phyloP scores from a whole-genome alignment of 108 stramenopile species.

The Cyclotella distinguenda region DNA sequence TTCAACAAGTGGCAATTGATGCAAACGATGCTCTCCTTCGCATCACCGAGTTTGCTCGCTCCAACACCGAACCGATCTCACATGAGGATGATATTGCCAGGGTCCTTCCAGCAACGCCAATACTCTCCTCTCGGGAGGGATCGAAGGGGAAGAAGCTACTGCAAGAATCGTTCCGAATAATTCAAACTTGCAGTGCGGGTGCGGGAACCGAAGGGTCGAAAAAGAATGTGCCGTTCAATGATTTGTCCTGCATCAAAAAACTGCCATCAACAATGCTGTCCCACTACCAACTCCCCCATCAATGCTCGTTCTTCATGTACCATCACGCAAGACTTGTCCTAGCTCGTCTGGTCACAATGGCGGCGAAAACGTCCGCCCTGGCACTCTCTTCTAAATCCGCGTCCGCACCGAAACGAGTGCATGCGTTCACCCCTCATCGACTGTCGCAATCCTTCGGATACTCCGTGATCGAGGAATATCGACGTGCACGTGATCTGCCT shows the following conservation, averaged over 20 bases:
- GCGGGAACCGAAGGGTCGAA: background rate
- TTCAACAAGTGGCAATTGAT: conserved; percentile 24
- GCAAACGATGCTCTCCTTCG: conserved; percentile 27
- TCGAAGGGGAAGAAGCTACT: conserved; percentile 8
- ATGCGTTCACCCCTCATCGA: conserved; percentile 27
- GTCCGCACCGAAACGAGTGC: conserved; percentile 20
- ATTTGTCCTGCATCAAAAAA: conserved; percentile 1
- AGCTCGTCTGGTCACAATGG: conserved; percentile 21
- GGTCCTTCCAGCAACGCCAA: conserved; percentile 29
- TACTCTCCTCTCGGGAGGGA: conserved; percentile 14
- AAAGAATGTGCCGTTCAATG: conserved; percentile 10
- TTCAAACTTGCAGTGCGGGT: background rate
- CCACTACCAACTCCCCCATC: conserved; percentile 3
- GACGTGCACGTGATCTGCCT: conserved; percentile 24
- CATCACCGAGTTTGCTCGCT: conserved; percentile 23
- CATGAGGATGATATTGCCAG: conserved; percentile 43
- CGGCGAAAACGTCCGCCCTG: conserved; percentile 10
- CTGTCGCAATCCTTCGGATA: conserved; percentile 30
- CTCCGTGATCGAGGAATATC: conserved; percentile 34
- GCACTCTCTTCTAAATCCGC: conserved; percentile 7
- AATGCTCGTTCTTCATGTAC: conserved; percentile 20
- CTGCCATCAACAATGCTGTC: conserved; percentile 4
- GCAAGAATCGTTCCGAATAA: background rate
- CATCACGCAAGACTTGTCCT: conserved; percentile 41
- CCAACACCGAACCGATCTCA: background rate